These are phyloP conservation scores for Lasiosphaeria miniovina DNA, from an alignment of 495 filamentous ascomycete genomes.

Conservation along the genomic window DNA sequence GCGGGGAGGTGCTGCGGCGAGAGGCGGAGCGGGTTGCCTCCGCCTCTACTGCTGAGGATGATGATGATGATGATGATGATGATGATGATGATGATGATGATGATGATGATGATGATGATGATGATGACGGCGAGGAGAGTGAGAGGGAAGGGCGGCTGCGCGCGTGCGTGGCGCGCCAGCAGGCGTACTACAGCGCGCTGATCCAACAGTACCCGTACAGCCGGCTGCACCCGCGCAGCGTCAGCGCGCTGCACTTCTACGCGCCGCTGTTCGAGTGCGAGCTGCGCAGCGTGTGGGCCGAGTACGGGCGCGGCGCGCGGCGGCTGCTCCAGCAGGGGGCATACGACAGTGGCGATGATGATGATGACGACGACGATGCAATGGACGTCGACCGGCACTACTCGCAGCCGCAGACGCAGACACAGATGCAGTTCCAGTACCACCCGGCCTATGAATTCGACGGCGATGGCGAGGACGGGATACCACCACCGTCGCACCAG, in stretches of 20 bases:
- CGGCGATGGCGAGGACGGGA: constrained; percentile 6
- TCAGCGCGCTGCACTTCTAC: constrained; percentile 41
- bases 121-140: constrained; percentile 1
- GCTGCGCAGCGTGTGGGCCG: constrained; percentile 35
- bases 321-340: constrained; percentile 3
- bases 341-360: not conserved
- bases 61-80: not conserved
- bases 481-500: not conserved
- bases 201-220: constrained; percentile 40
- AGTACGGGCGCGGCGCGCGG: constrained; percentile 20
- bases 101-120: not conserved
- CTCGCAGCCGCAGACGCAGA: not conserved
- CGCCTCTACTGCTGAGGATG: not conserved
- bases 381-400: constrained; percentile 1
- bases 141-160: not conserved
- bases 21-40: constrained; percentile 27
- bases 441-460: not conserved
- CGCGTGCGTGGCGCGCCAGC: constrained; percentile 28
- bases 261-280: constrained; percentile 40
- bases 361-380: not conserved
- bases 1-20: constrained; percentile 42
- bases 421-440: not conserved
- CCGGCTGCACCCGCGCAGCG: constrained; percentile 22
- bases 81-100: not conserved
- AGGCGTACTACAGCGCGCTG: constrained; percentile 35